Evolutionary conservation across 78 protist genomes (phyloP), one percentile per base, ranked within the genome.

Genomic region (Dictyostelium brefeldianum): DNA sequence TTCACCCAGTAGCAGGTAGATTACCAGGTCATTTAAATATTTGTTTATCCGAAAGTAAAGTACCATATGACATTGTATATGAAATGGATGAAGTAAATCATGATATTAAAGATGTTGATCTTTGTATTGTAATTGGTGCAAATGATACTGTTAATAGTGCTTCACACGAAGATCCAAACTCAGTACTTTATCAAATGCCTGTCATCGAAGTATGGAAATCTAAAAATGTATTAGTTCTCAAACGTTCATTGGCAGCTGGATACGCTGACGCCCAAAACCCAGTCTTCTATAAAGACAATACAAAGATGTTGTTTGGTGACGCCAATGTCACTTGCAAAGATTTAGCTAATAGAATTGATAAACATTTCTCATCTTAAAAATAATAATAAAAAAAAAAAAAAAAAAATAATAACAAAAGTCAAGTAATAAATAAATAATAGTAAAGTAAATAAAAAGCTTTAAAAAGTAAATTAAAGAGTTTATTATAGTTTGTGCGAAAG

Each of bases 21-120:
- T 78, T 98, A 62, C 99, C 99, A 10, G 99, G 99, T 8, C 99
- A 99, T 53, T 78, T 99, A 78, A 98, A 98, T 81, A 99, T 99
- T 67, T 84, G 99, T 12, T 96, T 99, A 2, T 98, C 99, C 11
- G 99, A 99, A 95, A 99, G 99, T 4, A 87, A 94, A 27, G 99
- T 99, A 20, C 99, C 99, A 17, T 99, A 99, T 78, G 99, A 99
- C 64, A 91, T 97, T 25, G 99, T 99, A n/a, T 64, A 75, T 43
- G 99, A 98, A 82, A 99, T 99, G 99, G 99, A 99, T 9, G 99
- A 99, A 59, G 89, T 99, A 84, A 98, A 99, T 90, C 98, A 75
- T 5, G 97, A 98, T 36, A 75, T 98, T 41, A 69, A 9, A 3
- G 64, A 80, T 5, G 79, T 93, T 15, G 99, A 98, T 54, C 79